phyloP scores from a whole-genome alignment of 2,329 filamentous ascomycete species.

The Penicillium sp. region DNA sequence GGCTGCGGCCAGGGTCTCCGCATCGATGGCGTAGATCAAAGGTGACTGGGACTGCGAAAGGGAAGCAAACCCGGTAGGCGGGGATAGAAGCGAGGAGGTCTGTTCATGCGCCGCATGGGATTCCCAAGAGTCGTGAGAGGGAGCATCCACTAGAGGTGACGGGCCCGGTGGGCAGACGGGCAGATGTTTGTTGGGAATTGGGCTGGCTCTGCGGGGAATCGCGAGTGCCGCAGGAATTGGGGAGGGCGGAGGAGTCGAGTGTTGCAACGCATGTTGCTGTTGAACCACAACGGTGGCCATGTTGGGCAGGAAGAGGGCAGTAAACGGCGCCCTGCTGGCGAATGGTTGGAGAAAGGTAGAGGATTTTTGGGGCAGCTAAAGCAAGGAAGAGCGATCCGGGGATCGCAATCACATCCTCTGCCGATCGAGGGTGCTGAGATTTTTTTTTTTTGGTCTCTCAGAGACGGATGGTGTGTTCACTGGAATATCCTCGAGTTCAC shows the following conservation, averaged over 20 bases:
- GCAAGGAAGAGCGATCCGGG: constrained; percentile 9
- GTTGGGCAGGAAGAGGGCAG: neutral
- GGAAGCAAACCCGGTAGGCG: constrained; percentile 59
- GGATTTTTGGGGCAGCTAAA: constrained; percentile 2
- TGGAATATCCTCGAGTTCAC: neutral
- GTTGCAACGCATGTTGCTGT: constrained; percentile 40
- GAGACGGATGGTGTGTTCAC: neutral
- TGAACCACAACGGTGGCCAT: constrained; percentile 47
- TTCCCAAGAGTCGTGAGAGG: constrained; percentile 60
- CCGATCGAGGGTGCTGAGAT: neutral
- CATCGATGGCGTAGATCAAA: constrained; percentile 65
- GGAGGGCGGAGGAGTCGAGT: constrained; percentile 46
- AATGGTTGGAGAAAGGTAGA: neutral
- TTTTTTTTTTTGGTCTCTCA: neutral
- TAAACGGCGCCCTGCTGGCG: neutral
- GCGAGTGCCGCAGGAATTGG: constrained; percentile 46
- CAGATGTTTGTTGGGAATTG: constrained; percentile 82
- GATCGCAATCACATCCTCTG: constrained; percentile 19
- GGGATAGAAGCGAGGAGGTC: constrained; percentile 66
- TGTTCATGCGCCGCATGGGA: constrained; percentile 49
- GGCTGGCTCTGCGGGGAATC: constrained; percentile 54
- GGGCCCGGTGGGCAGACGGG: constrained; percentile 83
- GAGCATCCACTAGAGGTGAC: constrained; percentile 46
- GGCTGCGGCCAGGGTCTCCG: constrained; percentile 62
- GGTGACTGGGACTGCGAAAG: constrained; percentile 48